Evolutionary conservation across 148 eudicot genomes (phyloP).

Genomic region (Heliamphora exappendiculata): DNA sequence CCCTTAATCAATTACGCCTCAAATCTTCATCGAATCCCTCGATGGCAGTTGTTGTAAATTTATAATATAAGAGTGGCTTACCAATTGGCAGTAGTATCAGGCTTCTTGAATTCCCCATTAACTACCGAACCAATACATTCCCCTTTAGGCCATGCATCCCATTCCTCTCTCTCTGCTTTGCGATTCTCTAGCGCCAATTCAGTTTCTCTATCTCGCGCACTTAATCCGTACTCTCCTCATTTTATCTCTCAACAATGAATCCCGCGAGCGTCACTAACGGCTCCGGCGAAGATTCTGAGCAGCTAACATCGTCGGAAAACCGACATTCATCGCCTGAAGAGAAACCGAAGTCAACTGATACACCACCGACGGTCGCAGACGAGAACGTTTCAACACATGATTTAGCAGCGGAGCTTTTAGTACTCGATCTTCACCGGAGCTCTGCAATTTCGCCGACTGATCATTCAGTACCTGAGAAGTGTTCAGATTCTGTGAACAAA

Average conservation of each 20-base stretch:
- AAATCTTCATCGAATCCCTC: not conserved
- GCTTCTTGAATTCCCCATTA: not conserved
- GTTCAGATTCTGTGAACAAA: too few species aligned
- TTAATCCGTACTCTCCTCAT: not conserved
- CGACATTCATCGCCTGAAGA: not conserved
- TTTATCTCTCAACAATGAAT: conserved; percentile 3
- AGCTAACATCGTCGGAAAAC: not conserved
- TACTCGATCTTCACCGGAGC: not conserved
- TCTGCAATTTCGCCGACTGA: not conserved
- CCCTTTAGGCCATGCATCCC: not conserved
- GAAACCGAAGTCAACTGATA: not conserved
- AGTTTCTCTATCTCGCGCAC: not conserved
- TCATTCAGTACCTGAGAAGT: too few species aligned
- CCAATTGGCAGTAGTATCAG: not conserved
- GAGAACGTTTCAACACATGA: not conserved
- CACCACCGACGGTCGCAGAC: not conserved
- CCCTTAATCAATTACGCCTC: not conserved
- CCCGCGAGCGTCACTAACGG: not conserved
- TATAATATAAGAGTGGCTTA: not conserved
- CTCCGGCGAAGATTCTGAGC: not conserved
- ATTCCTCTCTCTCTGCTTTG: not conserved
- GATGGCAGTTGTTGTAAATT: not conserved
- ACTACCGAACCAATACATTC: conserved; percentile 4
- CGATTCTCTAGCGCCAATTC: not conserved
- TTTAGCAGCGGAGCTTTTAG: not conserved